Percentiles rank a stretch among this genome's conserved stretches.
Evolutionary conservation across 1,284 basidiomycete species (phyloP).

Genomic region (Ustilago xerochloae): DNA sequence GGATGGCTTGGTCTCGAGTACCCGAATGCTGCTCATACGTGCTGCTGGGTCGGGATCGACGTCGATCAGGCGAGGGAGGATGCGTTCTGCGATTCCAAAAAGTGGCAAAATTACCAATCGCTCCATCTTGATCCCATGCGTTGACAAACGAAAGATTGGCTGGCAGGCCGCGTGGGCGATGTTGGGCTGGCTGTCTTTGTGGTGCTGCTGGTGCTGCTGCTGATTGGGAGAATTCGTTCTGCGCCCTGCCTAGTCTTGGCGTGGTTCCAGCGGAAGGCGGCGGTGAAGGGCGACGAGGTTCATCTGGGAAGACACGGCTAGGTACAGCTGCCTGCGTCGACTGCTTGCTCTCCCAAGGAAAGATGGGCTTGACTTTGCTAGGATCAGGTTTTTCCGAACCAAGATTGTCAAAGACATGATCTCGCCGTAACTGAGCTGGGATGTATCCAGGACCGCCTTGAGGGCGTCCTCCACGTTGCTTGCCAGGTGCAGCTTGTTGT

Average conservation of each 20-base stretch:
- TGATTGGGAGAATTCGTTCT: background rate
- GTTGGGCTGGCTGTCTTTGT: background rate
- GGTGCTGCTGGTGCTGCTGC: background rate
- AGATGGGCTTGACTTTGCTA: conserved; percentile 80
- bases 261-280: conserved; percentile 11
- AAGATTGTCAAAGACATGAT: conserved; percentile 72
- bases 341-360: conserved; percentile 86
- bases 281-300: conserved; percentile 31
- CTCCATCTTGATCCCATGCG: conserved; percentile 55
- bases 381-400: conserved; percentile 75
- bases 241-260: conserved; percentile 7
- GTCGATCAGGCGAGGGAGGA: conserved; percentile 16
- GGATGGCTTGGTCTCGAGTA: conserved; percentile 1
- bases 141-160: conserved; percentile 49
- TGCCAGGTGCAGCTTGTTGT: background rate
- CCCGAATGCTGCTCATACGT: background rate
- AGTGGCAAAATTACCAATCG: conserved; percentile 45
- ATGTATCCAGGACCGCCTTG: conserved; percentile 46
- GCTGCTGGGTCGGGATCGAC: conserved; percentile 5
- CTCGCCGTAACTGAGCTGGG: conserved; percentile 74
- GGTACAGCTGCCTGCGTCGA: conserved; percentile 9
- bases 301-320: conserved; percentile 55
- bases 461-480: conserved; percentile 19
- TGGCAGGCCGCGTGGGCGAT: conserved; percentile 37
- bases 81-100: conserved; percentile 20